phyloP scores from a whole-genome alignment of 2,329 filamentous ascomycete species.

The Botrytis deweyae region DNA sequence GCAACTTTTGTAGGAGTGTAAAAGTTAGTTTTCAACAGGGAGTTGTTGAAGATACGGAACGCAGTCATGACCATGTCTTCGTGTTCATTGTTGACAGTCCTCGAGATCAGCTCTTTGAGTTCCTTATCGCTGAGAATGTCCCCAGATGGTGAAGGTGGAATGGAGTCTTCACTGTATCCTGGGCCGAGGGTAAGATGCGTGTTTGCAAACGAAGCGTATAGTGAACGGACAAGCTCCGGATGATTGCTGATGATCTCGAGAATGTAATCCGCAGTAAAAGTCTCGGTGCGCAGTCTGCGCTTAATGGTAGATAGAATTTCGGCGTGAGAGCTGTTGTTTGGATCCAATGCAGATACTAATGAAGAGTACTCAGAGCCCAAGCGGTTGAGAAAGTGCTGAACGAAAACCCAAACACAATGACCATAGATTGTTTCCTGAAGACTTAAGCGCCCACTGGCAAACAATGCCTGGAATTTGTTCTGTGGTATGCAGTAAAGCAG shows the following conservation, averaged over 20 bases:
- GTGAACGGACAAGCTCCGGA: constrained; percentile 77
- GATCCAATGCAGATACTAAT: constrained; percentile 75
- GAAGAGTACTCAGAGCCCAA: constrained; percentile 86
- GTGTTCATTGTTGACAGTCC: constrained; percentile 86
- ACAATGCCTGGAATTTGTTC: constrained; percentile 91
- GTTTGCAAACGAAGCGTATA: constrained; percentile 90
- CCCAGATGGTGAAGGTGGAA: constrained; percentile 56
- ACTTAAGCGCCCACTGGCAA: constrained; percentile 81
- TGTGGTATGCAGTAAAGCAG: constrained; percentile 96
- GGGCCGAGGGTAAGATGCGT: constrained; percentile 65
- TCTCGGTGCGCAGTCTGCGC: constrained; percentile 90
- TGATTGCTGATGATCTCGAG: constrained; percentile 94
- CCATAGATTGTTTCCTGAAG: constrained; percentile 97
- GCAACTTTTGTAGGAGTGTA: constrained; percentile 97
- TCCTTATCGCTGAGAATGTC: constrained; percentile 74
- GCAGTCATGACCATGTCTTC: constrained; percentile 97
- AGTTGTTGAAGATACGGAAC: constrained; percentile 92
- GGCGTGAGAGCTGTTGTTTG: constrained; percentile 78
- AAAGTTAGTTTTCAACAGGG: constrained; percentile 93
- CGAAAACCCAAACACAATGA: constrained; percentile 96
- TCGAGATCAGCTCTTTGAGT: constrained; percentile 74
- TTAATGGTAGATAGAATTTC: constrained; percentile 89
- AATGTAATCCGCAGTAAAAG: constrained; percentile 97
- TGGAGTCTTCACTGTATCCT: constrained; percentile 52
- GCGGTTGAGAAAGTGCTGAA: constrained; percentile 96